Conservation (phyloP, 441 rosid genomes). For the Metrosideros polymorpha region DNA sequence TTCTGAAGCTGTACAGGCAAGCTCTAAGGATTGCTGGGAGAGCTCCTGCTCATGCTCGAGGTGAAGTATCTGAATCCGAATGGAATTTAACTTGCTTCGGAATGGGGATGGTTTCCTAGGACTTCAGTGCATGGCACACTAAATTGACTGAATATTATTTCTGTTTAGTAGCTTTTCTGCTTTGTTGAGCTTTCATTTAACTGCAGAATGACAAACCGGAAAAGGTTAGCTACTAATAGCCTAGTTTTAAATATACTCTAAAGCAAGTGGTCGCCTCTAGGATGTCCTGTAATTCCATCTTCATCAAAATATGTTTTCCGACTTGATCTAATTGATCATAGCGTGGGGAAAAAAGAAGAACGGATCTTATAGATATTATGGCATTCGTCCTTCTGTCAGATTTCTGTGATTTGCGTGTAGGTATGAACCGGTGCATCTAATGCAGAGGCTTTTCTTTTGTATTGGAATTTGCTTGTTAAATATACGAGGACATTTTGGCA, state of each 20-base stretch:
- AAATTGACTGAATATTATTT: neutral
- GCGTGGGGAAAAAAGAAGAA: neutral
- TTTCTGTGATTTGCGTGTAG: neutral
- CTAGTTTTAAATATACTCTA: neutral
- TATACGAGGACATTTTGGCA: neutral
- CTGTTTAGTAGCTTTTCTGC: neutral
- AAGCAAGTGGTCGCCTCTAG: neutral
- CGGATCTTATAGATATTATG: neutral
- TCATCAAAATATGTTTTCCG: neutral
- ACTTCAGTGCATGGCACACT: neutral
- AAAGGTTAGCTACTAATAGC: neutral
- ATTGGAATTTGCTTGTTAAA: neutral
- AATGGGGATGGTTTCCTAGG: neutral
- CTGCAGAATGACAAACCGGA: neutral
- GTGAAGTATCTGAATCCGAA: conserved; percentile 10
- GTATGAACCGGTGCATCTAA: neutral
- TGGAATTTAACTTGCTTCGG: neutral
- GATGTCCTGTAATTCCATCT: neutral
- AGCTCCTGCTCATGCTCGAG: conserved; percentile 64
- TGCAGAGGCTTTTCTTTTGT: neutral
- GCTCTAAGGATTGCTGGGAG: conserved; percentile 58
- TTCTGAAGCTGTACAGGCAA: conserved; percentile 72
- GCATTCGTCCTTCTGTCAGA: neutral
- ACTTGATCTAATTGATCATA: neutral
- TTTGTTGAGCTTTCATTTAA: neutral